Evolutionary conservation across 2,329 filamentous ascomycete species (phyloP).

Genomic region (Aspergillus sp.): DNA sequence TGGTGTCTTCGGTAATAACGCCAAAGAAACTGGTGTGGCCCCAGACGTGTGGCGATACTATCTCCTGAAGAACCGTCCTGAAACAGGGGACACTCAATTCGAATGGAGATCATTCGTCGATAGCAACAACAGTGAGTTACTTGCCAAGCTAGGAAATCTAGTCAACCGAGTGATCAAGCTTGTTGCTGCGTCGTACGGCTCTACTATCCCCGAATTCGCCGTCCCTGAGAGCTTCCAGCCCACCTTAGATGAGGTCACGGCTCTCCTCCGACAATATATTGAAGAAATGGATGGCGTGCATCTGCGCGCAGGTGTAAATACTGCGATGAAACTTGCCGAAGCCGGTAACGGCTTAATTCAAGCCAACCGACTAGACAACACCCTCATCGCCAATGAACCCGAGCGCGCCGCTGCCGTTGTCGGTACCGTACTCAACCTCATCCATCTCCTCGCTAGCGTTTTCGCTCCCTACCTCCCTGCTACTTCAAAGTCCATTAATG

Average conservation of each 20-base stretch:
- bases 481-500: constrained; percentile 72
- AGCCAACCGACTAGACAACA: constrained; percentile 62
- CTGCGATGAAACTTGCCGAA: constrained; percentile 58
- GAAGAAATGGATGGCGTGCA: constrained; percentile 61
- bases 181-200: constrained; percentile 67
- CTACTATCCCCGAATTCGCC: constrained; percentile 44
- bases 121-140: constrained; percentile 85
- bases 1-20: constrained; percentile 88
- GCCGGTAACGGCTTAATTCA: constrained; percentile 62
- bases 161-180: constrained; percentile 75
- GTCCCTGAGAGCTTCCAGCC: constrained; percentile 42
- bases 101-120: constrained; percentile 83
- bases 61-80: constrained; percentile 79
- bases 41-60: constrained; percentile 94
- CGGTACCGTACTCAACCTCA: constrained; percentile 78
- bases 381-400: constrained; percentile 59
- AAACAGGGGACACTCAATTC: constrained; percentile 84
- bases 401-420: constrained; percentile 63
- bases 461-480: constrained; percentile 82
- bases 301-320: constrained; percentile 56
- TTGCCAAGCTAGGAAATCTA: constrained; percentile 70
- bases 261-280: constrained; percentile 56
- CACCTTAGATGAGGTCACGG: constrained; percentile 49
- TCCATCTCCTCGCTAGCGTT: constrained; percentile 76
- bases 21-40: constrained; percentile 79